Evolutionary conservation across 306 rosid genomes (phyloP), one percentile per base, ranked within the genome.

Genomic region (Cyamopsis tetragonoloba): DNA sequence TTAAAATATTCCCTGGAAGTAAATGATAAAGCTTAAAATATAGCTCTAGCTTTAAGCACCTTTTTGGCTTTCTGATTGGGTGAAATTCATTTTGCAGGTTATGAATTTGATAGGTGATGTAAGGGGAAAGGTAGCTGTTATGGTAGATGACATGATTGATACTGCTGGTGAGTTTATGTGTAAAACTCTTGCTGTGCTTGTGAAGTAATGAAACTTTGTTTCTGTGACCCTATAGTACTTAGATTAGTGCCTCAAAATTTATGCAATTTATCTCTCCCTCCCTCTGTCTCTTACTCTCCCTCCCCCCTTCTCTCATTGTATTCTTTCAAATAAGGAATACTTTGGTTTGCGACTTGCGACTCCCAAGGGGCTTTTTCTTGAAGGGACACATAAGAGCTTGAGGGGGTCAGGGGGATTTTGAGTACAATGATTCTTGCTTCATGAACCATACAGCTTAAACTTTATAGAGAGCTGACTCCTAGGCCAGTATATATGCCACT

Each of bases 71-170:
- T 48, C 63, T 67, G 59, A 68, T 66, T 68, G 15, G 51, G 7
- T 37, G 54, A 68, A 76, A 62, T n/a, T 66, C 62, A 53, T 79
- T 27, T 75, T 80, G 48, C 84, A 91, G 97, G 97, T 91, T 58
- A 88, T 91, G 95, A 91, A 91, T 80, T 87, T 91, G 87, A 91
- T 91, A 38, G 97, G 97, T 15, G 97, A 91, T 46, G 97, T 88
- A 47, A 86, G 80, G 79, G 95, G 97, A 66, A 91, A 91, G 79
- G 97, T 91, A 20, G 97, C 97, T 5, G 97, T 91, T 57, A 88
- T 88, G 97, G 96, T 91, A 55, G 97, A 88, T 80, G 96, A 91
- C 84, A 91, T 91, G 97, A 91, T 91, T 63, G 97, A 88, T 76
- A 91, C 97, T 8, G 97, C 97, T 41, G 97, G 97, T 88, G 64